Evolutionary conservation across 345 rosid genomes (phyloP).

Genomic region (rapeseed (Brassica napus)): Da-Ae NC_063447.1:5542501-5543000

Average conservation of each 20-base stretch:
- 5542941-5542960: no score
- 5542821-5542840: neutral
- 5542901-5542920: neutral
- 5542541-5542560: no score
- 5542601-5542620: neutral
- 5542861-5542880: neutral
- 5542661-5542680: neutral
- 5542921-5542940: neutral
- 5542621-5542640: no score
- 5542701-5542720: slow-evolving; percentile 3
- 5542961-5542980: no score
- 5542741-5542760: neutral
- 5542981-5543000: no score
- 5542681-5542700: neutral
- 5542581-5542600: no score
- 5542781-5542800: neutral
- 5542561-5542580: no score
- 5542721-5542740: slow-evolving; percentile 26
- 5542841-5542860: neutral
- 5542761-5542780: neutral
- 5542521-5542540: no score
- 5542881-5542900: neutral
- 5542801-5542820: neutral
- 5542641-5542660: no score
- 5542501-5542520: neutral